Conservation (phyloP, 345 rosid genomes). For the Lumnitzera littorea region DNA sequence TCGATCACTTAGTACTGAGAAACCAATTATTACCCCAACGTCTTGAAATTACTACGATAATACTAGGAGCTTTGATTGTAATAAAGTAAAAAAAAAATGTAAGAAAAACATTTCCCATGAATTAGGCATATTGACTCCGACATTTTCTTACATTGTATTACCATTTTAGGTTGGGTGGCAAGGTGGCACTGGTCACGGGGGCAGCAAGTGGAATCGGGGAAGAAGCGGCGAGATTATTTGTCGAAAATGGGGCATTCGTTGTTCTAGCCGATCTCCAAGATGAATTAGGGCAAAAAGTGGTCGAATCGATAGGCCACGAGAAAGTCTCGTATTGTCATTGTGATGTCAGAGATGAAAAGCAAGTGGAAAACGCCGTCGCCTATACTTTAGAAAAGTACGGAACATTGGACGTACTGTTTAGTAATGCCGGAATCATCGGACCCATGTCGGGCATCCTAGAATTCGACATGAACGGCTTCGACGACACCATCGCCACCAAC, state of each 20-base stretch:
- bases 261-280: conserved; percentile 72
- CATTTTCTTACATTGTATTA: background rate
- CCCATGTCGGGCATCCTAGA: conserved; percentile 51
- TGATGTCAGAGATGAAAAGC: conserved; percentile 71
- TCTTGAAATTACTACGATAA: no score
- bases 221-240: conserved; percentile 54
- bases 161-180: conserved; percentile 59
- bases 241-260: conserved; percentile 58
- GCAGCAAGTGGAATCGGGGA: conserved; percentile 94
- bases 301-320: conserved; percentile 30
- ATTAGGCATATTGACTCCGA: no score
- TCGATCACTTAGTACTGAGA: no score
- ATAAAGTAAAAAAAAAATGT: background rate
- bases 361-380: conserved; percentile 57
- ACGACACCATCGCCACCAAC: conserved; percentile 50
- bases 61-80: no score
- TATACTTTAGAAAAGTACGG: conserved; percentile 43
- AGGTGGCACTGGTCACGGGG: conserved; percentile 79
- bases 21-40: no score
- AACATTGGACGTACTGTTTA: conserved; percentile 62
- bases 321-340: conserved; percentile 51
- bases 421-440: conserved; percentile 82
- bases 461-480: conserved; percentile 42
- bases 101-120: background rate
- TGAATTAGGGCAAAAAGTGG: conserved; percentile 45